Evolutionary conservation across 2,329 filamentous ascomycete species (phyloP), one percentile per base, ranked within the genome.

Genomic region (Coleophoma cylindrospora): DNA sequence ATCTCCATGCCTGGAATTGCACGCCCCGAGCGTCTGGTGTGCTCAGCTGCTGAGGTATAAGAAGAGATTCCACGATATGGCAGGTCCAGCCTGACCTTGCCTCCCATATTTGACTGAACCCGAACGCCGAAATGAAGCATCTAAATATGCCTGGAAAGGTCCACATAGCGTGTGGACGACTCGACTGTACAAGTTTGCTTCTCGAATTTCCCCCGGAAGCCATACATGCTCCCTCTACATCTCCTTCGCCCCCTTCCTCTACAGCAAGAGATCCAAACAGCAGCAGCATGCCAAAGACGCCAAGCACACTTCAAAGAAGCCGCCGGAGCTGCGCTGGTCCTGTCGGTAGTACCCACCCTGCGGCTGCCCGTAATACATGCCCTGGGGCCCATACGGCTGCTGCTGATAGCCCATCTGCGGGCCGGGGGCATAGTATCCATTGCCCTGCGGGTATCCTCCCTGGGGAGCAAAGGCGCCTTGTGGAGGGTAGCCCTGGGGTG

Each of bases 181-280:
- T 27, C 27, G 7, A 27, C 6, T 27, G 9, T 27, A 27, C 27
- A 6, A 27, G 2, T 3, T 10, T 27, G 27, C 27, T 27, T 5
- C 27, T 27, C 27, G 27, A 27, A 27, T 27, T 19, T 19, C 3
- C 19, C 19, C 6, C 6, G 27, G 6, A 27, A 27, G 6, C 27
- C 27, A 27, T 3, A 5, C 27, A 3, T 10, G 27, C 27, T 27
- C 27, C 2, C 19, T 19, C 19, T 19, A 19, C 27, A 27, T 27
- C 36, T 47, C n/a, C 12, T 45, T 27, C 6, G 2, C 17, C 13
- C 19, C 15, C n/a, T 19, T 7, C 45, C 6, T 43, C 58, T 72
- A 75, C 56, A 76, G 74, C 59, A 77, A 60, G 53, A 72, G 68
- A 55, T 77, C 74, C 64, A 77, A 67, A 66, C 74, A 77, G 57